Conservation (phyloP, 1,139 yeast genomes). For the Pichia sp. region DNA sequence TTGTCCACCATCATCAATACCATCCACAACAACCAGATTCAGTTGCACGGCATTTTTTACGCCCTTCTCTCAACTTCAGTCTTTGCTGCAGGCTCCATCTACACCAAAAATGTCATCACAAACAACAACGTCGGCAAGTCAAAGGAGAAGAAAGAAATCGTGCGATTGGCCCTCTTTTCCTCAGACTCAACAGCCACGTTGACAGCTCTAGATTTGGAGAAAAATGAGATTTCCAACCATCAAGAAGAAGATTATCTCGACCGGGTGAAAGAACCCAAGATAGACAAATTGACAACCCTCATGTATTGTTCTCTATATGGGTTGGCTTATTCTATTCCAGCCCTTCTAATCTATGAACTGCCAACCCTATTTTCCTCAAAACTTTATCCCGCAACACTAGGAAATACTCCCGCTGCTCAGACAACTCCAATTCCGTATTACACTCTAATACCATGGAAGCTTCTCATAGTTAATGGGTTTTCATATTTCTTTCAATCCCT, state of each 20-base stretch:
- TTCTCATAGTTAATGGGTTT: conserved; percentile 52
- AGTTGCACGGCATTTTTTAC: conserved; percentile 35
- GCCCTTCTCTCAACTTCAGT: conserved; percentile 78
- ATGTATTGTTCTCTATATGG: conserved; percentile 82
- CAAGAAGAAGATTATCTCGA: conserved; percentile 1
- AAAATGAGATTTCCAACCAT: background rate
- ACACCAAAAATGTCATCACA: conserved; percentile 69
- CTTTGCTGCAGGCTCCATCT: conserved; percentile 86
- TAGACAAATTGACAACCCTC: conserved; percentile 74
- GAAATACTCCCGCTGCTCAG: conserved; percentile 6
- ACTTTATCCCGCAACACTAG: conserved; percentile 22
- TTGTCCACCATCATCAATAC: background rate
- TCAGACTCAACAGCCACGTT: conserved; percentile 2
- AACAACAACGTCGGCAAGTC: conserved; percentile 1
- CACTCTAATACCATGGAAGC: conserved; percentile 31
- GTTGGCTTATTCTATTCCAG: conserved; percentile 67
- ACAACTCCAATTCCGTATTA: conserved; percentile 17
- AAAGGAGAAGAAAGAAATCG: conserved; percentile 14
- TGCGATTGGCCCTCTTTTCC: conserved; percentile 14
- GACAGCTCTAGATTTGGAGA: conserved; percentile 11
- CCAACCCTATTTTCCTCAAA: conserved; percentile 19
- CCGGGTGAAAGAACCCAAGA: background rate
- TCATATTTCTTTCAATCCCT: conserved; percentile 82
- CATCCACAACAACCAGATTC: background rate
- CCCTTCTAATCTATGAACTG: conserved; percentile 68